A percentile compares a stretch with the other conserved stretches of the same genome.
These are phyloP conservation scores for Kuraishia ogatae DNA, from an alignment of 805 yeast genomes.

Conservation along the genomic window DNA sequence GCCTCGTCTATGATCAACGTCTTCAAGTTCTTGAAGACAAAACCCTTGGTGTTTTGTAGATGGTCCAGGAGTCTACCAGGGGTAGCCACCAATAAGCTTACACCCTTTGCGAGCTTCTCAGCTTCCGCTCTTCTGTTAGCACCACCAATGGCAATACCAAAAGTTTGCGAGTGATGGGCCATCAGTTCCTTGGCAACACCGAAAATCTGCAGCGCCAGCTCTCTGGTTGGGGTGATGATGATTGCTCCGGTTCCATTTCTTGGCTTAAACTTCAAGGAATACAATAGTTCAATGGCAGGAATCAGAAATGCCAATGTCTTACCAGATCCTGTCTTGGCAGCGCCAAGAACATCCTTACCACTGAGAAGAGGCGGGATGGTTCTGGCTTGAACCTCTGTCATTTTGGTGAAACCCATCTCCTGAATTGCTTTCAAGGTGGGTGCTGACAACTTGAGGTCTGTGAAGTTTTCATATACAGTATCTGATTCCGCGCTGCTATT, in stretches of 20 bases:
- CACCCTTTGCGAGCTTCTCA: conserved; percentile 89
- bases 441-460: conserved; percentile 60
- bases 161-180: conserved; percentile 86
- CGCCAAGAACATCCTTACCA: conserved; percentile 95
- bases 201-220: conserved; percentile 92
- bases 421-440: conserved; percentile 76
- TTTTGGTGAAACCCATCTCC: conserved; percentile 81
- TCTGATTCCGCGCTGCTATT: conserved; percentile 11
- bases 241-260: conserved; percentile 97
- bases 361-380: conserved; percentile 95
- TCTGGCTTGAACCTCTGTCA: conserved; percentile 94
- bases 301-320: conserved; percentile 91
- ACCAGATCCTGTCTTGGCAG: conserved; percentile 99
- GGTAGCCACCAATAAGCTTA: conserved; percentile 87
- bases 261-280: conserved; percentile 89
- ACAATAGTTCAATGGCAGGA: conserved; percentile 91
- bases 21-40: conserved; percentile 88
- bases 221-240: conserved; percentile 95
- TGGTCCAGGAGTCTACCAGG: conserved; percentile 97
- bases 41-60: conserved; percentile 90
- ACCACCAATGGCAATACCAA: conserved; percentile 97
- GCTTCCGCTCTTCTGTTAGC: conserved; percentile 97
- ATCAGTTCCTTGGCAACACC: conserved; percentile 95
- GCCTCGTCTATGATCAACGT: conserved; percentile 97
- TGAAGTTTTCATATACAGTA: conserved; percentile 23